Conservation (phyloP, 1,284 basidiomycete species). For the Rhodotorula mucilaginosa region DNA sequence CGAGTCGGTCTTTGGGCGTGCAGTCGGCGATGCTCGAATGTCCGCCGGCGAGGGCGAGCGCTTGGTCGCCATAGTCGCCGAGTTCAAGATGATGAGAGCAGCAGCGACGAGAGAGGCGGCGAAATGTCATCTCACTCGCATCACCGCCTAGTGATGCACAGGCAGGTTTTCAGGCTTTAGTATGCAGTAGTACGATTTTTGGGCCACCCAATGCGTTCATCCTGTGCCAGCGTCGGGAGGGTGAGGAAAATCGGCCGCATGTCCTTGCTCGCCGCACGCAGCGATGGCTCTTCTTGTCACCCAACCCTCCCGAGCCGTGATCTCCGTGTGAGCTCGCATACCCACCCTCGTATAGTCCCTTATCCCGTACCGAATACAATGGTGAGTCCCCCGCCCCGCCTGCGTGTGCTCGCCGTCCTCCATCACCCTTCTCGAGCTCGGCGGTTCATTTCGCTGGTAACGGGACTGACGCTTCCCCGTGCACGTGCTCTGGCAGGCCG, state of each 20-base stretch:
- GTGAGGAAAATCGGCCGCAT: not conserved
- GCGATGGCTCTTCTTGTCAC: not conserved
- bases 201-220: too few relatives aligned
- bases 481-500: conserved; percentile 1
- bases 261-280: too few relatives aligned
- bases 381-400: not conserved
- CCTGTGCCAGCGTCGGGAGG: too few relatives aligned
- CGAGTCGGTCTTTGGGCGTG: not conserved
- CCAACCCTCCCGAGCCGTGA: conserved; percentile 31
- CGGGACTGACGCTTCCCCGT: not conserved
- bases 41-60: conserved; percentile 5
- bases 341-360: not conserved
- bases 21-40: not conserved
- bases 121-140: too few relatives aligned
- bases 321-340: conserved; percentile 39
- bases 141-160: too few relatives aligned
- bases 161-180: too few relatives aligned
- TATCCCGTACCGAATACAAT: conserved; percentile 1
- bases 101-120: too few relatives aligned
- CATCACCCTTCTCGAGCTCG: not conserved
- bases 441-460: not conserved
- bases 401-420: not conserved
- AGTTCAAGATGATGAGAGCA: not conserved
- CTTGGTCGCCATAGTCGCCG: not conserved
- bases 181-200: too few relatives aligned